phyloP scores from a whole-genome alignment of 768 basidiomycete genomes.

The Tubosaeta brunneosetosa region DNA sequence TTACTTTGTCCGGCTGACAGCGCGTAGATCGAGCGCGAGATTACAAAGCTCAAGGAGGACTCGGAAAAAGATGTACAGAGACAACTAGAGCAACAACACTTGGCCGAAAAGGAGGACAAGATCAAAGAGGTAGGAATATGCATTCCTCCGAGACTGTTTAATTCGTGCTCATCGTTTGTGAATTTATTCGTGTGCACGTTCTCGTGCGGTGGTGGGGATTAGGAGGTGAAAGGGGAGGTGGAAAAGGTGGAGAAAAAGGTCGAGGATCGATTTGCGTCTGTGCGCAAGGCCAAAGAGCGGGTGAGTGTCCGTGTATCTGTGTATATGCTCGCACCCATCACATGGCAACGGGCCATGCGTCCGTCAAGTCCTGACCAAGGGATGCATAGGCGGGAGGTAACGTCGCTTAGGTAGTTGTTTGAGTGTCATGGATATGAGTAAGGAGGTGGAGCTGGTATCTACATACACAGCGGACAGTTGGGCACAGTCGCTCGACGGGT shows the following conservation, averaged over 20 bases:
- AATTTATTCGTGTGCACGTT: neutral
- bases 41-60: constrained; percentile 18
- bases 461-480: too few species aligned
- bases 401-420: neutral
- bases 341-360: neutral
- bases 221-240: neutral
- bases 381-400: neutral
- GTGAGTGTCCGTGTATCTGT: neutral
- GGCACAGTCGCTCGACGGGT: too few species aligned
- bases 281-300: constrained; percentile 7
- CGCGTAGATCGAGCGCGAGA: constrained; percentile 19
- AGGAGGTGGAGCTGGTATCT: neutral
- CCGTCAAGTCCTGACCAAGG: neutral
- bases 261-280: neutral
- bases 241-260: neutral
- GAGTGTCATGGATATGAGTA: neutral
- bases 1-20: neutral
- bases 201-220: neutral
- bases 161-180: neutral
- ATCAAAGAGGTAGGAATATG: constrained; percentile 10
- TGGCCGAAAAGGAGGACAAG: neutral
- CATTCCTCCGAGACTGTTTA: neutral
- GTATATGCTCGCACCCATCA: neutral
- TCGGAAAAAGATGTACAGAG: constrained; percentile 21
- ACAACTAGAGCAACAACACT: constrained; percentile 17